These are phyloP conservation scores for Diospyros kaki DNA, from an alignment of 148 eudicot genomes.

Conservation along the genomic window DNA sequence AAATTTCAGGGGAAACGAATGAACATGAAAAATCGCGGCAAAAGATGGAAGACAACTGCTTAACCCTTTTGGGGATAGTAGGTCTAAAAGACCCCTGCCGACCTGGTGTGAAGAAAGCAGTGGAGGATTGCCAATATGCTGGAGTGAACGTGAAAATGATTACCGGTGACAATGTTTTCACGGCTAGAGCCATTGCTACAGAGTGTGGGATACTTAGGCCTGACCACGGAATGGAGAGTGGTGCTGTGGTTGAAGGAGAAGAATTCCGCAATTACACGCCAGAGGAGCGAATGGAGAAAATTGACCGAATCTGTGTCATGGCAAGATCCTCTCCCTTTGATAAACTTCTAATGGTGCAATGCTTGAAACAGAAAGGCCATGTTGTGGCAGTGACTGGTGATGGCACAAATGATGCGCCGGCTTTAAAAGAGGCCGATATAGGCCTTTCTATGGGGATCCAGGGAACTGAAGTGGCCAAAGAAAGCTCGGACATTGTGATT, in stretches of 20 bases:
- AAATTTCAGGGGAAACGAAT: not conserved
- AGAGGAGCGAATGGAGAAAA: slow-evolving; percentile 13
- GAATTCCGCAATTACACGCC: slow-evolving; percentile 15
- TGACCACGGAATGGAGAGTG: not conserved
- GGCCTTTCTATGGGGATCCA: slow-evolving; percentile 24
- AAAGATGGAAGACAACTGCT: slow-evolving; percentile 12
- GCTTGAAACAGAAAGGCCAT: slow-evolving; percentile 14
- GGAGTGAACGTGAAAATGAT: slow-evolving; percentile 18
- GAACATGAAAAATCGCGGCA: not conserved
- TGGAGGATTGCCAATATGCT: slow-evolving; percentile 7
- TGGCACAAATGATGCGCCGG: slow-evolving; percentile 21
- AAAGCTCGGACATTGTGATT: slow-evolving; percentile 22
- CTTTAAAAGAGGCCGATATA: slow-evolving; percentile 19
- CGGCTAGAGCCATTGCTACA: slow-evolving; percentile 19
- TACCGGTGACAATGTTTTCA: slow-evolving; percentile 16
- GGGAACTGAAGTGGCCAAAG: slow-evolving; percentile 22
- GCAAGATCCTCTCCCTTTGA: slow-evolving; percentile 17
- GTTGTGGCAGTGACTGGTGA: slow-evolving; percentile 20
- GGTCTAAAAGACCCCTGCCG: slow-evolving; percentile 19
- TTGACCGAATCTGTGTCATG: slow-evolving; percentile 18
- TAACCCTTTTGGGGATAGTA: slow-evolving; percentile 15
- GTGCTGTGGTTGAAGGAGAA: slow-evolving; percentile 13
- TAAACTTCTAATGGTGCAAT: slow-evolving; percentile 21
- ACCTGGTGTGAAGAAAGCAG: slow-evolving; percentile 3
- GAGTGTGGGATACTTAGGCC: slow-evolving; percentile 26